phyloP scores from a whole-genome alignment of 225 moss, liverwort and hornwort species.

The Pseudisothecium myosuroides region DNA sequence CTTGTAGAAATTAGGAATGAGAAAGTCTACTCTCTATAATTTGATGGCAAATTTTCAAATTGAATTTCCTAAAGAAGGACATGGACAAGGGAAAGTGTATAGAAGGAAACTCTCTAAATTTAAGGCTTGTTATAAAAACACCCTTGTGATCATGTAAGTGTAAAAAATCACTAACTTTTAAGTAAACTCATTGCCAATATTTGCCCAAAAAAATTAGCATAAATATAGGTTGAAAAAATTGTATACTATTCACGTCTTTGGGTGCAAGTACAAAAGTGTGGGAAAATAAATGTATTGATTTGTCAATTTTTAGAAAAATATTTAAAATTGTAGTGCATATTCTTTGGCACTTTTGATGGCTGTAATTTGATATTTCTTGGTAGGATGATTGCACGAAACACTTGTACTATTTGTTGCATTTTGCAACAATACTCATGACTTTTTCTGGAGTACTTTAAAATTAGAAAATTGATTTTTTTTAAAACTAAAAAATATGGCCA shows the following conservation, averaged over 20 bases:
- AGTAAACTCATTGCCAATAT: background rate
- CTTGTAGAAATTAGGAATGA: background rate
- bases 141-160: background rate
- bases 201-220: accelerated
- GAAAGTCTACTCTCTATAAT: background rate
- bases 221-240: background rate
- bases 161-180: background rate
- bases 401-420: too few species aligned
- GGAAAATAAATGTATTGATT: background rate
- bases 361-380: too few species aligned
- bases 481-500: too few species aligned
- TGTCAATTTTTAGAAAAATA: background rate
- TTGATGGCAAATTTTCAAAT: background rate
- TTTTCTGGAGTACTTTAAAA: too few species aligned
- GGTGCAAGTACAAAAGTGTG: accelerated
- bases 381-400: too few species aligned
- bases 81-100: accelerated
- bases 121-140: background rate
- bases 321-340: accelerated
- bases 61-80: accelerated
- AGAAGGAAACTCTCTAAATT: accelerated
- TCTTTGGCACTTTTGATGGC: background rate
- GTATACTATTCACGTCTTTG: accelerated
- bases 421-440: too few species aligned
- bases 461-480: too few species aligned